Evolutionary conservation across 257 asterid species (phyloP), one percentile per base, ranked within the genome.

Genomic region (Euphrasia confusa): DNA sequence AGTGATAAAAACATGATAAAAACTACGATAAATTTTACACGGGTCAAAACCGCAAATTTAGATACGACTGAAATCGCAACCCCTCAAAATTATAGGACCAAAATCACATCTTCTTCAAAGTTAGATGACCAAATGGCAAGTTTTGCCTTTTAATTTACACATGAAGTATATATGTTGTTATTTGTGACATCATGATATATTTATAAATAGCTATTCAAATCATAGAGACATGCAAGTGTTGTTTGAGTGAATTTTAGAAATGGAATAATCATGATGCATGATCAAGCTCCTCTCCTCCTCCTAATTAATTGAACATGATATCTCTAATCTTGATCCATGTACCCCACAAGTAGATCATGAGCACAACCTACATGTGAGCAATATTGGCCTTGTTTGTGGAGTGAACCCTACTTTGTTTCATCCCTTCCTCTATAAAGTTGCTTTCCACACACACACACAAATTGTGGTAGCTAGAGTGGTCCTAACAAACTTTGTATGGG

Each of bases 381-480:
- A 49, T 12, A 13, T 49, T 49, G 55, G 55, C 55, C 55, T 49
- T 49, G 55, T 49, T 49, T 49, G 55, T 49, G 26, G 17, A 49
- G 55, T 15, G 55, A 49, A 49, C 55, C 55, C 55, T 49, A 49
- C 55, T 49, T 6, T 4, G 55, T 49, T 49, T 49, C 55, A 13
- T 15, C 55, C 26, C 21, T 49, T 49, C 17, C 2, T 49, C 21
- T 49, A 49, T 49, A 49, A 49, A 49, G 55, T 27, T 49, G 55
- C 27, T 49, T 49, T 49, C 7, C 15, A 37, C 42, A 37, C 42
- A 32, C 37, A 33, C 17, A 5, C 24, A 48, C 54, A 12, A 49
- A 17, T 4, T 49, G 55, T 49, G 55, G 55, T 49, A 49, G 55
- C 27, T 49, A 49, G 55, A 49, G 55, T 49, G 55, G 55, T 49